A percentile compares a stretch with the other conserved stretches of the same genome.
Conservation (phyloP, 257 asterid species). For the Galeopsis tetrahit region DNA sequence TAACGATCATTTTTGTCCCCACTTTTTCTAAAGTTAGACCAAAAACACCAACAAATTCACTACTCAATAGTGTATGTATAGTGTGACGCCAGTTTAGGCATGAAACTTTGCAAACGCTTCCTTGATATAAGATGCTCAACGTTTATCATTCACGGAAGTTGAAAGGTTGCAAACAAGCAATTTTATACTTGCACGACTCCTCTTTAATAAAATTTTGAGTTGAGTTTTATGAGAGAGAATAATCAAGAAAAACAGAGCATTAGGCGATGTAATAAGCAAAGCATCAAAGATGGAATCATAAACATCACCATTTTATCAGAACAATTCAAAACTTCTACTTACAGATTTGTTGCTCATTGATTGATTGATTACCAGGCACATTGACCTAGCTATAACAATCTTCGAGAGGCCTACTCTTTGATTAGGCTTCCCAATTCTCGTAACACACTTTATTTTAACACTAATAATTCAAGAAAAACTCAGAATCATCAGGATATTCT, state of each 20-base stretch:
- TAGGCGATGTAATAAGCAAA: not conserved
- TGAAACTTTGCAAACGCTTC: not conserved
- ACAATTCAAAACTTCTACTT: slow-evolving; percentile 36
- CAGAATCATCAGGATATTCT: not conserved
- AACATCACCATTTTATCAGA: slow-evolving; percentile 13
- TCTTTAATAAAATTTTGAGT: too few relatives aligned
- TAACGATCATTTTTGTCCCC: too few relatives aligned
- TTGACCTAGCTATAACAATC: slow-evolving; percentile 21
- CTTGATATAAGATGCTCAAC: too few relatives aligned
- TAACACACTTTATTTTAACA: slow-evolving; percentile 14
- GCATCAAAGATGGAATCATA: slow-evolving; percentile 10
- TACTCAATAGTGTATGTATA: too few relatives aligned
- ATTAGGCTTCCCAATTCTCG: slow-evolving; percentile 34
- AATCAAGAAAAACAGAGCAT: not conserved
- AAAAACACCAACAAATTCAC: too few relatives aligned
- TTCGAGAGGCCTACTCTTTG: slow-evolving; percentile 43
- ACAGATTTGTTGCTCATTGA: slow-evolving; percentile 25
- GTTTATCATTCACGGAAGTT: too few relatives aligned
- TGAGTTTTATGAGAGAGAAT: not conserved
- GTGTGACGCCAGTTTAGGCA: not conserved
- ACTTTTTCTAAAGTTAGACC: too few relatives aligned
- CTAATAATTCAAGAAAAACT: slow-evolving; percentile 14
- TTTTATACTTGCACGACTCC: not conserved
- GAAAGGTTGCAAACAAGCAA: not conserved
- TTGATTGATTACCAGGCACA: slow-evolving; percentile 10